Evolutionary conservation across 176 grass and related monocot species (phyloP), one percentile per base, ranked within the genome.

Genomic region (Oryza glumipatula): DNA sequence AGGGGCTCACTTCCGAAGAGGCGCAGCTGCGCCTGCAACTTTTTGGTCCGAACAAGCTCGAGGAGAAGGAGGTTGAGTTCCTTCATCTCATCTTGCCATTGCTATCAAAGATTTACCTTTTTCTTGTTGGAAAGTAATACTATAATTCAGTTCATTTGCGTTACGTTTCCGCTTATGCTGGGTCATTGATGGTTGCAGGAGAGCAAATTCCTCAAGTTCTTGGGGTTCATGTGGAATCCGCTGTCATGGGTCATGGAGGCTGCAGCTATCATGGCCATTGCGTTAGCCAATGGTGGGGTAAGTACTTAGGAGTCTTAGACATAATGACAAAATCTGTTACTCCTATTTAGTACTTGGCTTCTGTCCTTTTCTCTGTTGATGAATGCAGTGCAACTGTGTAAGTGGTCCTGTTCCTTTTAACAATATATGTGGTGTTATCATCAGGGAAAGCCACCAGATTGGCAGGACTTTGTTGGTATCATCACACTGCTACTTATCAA

Each of bases 191-290:
- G 61, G 41, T 30, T 78, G 78, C 83, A 90, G 88, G 88, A 90
- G 79, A 90, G 88, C 83, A 90, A 90, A 66, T 35, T 86, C 49
- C 56, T 90, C 16, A 90, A 90, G 74, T 90, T 86, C 73, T 61
- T 90, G 73, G 88, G 88, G 3, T 90, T 90, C 88, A 90, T 90
- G 88, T 90, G 88, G 88, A 90, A 90, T 61, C 88, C 88, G 33
- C 56, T 90, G 10, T 90, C 88, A n/a, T 90, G 88, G 88, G 88
- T 90, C 32, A 90, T 90, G 88, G 88, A 90, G 78, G 83, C 88
- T 21, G 88, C 88, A 63, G 88, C 88, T 28, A 86, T 90, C 19
- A 90, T 90, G 88, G 88, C 83, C 33, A 90, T 90, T 56, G 88
- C 88, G 41, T 79, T 90, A 33, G 88, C 88, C 28, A 90, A 90